phyloP scores from a whole-genome alignment of 192 early-diverging fungal species.

The Geranomyces variabilis region DNA sequence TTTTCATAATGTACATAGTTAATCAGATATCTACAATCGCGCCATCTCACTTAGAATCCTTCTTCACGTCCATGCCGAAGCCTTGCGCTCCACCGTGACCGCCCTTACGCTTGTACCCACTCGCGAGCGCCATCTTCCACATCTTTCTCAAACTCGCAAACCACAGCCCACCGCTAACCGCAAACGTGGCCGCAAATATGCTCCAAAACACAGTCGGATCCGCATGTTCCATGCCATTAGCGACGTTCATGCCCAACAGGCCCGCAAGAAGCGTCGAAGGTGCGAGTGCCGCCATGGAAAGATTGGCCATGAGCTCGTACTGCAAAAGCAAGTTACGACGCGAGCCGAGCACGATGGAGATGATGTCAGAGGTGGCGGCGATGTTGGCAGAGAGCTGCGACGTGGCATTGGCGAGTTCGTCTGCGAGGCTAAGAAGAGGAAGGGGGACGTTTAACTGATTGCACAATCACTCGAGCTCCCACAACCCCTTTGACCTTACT shows the following conservation, averaged over 20 bases:
- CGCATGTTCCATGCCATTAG: conserved; percentile 70
- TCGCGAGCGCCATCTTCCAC: conserved; percentile 5
- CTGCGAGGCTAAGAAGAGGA: not conserved
- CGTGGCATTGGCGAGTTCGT: conserved; percentile 22
- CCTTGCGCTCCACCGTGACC: too few relatives aligned
- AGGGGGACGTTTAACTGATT: not conserved
- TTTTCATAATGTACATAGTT: too few relatives aligned
- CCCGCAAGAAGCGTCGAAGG: conserved; percentile 74
- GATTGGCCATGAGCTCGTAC: conserved; percentile 58
- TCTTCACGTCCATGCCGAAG: too few relatives aligned
- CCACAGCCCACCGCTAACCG: not conserved
- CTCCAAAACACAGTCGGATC: conserved; percentile 67
- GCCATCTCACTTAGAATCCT: too few relatives aligned
- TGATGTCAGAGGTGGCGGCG: conserved; percentile 78
- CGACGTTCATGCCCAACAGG: conserved; percentile 90
- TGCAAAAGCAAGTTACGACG: conserved; percentile 84
- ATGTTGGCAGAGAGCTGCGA: conserved; percentile 71
- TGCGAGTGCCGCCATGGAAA: conserved; percentile 72
- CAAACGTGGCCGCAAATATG: conserved; percentile 40
- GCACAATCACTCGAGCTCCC: too few relatives aligned
- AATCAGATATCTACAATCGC: too few relatives aligned
- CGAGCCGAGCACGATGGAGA: conserved; percentile 80
- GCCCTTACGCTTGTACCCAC: not conserved
- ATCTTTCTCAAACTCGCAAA: not conserved
- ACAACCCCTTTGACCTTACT: conserved; percentile 35